Evolutionary conservation across 164 flowering plant species (phyloP), one percentile per base, ranked within the genome.

Genomic region (Taxillus chinensis): DNA sequence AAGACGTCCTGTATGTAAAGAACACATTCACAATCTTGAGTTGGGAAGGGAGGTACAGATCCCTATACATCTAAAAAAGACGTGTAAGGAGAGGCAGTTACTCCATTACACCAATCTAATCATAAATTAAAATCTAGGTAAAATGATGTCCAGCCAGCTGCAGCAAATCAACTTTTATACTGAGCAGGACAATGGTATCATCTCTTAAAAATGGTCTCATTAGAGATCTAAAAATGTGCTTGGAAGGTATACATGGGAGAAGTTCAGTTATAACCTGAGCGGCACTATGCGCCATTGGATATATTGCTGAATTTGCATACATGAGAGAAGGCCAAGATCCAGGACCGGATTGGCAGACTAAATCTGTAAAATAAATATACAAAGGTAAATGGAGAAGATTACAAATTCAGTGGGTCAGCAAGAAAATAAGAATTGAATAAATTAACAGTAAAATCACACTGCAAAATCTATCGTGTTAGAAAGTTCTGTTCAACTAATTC

Each of bases 321-420:
- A 93, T 77, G 50, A 7, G 71, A 65, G 99, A 84, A 70, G 99
- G 92, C 99, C 99, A 93, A 51, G 86, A 76, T 59, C 96, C 92
- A 70, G 97, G 99, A 68, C 99, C 99, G 79, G 99, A 90, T 72
- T 93, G 99, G 77, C 97, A 90, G 57, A 93, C 95, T 53, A 93
- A 75, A 87, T 93, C 99, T 93, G 85, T 70, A 45, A 39, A 59
- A 58, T 39, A 65, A 62, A 5, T 71, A 62, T 16, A 45, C 10
- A 50, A 37, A 48, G 43, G 55, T 53, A 38, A 60, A 7, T 12
- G 10, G 42, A 61, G 39, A 43, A 49, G 13, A n/a, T 15, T 17
- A 60, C 52, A 60, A 48, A 48, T 2, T 3, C 51, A 8, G 12
- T 7, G 12, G 13, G 0, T 0, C 0, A 2, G 4, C 51, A 48